These are phyloP conservation scores for Flaveria brownii DNA, from an alignment of 129 eudicot species.

Conservation along the genomic window DNA sequence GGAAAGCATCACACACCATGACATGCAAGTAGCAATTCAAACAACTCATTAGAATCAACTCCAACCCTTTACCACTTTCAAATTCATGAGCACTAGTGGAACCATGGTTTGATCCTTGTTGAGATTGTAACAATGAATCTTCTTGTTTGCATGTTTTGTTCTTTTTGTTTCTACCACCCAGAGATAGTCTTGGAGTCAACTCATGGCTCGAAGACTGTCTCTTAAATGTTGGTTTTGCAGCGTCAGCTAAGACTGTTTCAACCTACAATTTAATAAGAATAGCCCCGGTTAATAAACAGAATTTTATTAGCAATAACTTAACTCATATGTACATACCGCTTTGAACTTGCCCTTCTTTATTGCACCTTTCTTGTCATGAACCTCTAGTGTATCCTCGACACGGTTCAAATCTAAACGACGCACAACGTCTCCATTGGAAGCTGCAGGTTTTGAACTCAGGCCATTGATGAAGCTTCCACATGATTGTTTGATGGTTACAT, in stretches of 20 bases:
- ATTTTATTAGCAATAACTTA: too few species aligned
- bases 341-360: constrained; percentile 1
- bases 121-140: not conserved
- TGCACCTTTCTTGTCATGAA: not conserved
- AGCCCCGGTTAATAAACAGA: not conserved
- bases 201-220: not conserved
- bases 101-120: constrained; percentile 2
- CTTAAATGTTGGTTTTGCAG: not conserved
- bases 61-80: not conserved
- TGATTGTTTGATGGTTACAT: not conserved
- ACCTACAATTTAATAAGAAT: constrained; percentile 6
- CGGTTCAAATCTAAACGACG: not conserved
- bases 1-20: constrained; percentile 16
- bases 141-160: not conserved
- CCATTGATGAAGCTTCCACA: not conserved
- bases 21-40: constrained; percentile 24
- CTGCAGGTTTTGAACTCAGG: not conserved
- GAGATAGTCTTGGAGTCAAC: constrained; percentile 2
- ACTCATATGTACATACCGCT: not conserved
- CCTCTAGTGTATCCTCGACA: not conserved
- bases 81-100: not conserved
- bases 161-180: not conserved
- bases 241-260: not conserved
- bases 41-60: constrained; percentile 13
- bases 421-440: not conserved